Conservation (phyloP, 208 protist species). For the Novymonas esmeraldas region DNA sequence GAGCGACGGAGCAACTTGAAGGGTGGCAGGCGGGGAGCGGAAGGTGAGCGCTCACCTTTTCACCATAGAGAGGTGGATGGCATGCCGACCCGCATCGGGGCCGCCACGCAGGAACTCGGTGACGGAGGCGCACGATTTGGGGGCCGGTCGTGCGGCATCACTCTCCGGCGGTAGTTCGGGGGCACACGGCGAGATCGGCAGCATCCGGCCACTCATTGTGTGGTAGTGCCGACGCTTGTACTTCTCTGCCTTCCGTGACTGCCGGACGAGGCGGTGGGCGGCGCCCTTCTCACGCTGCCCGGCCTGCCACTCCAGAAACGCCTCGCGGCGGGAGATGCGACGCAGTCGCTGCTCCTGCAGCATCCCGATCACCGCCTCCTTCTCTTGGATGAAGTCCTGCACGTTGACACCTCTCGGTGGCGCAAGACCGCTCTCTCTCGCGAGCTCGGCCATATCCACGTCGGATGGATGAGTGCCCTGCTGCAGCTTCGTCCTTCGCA, state of each 20-base stretch:
- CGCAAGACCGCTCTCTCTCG: constrained; percentile 39
- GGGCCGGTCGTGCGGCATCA: background rate
- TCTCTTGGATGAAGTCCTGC: constrained; percentile 32
- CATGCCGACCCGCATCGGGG: background rate
- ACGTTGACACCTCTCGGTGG: constrained; percentile 17
- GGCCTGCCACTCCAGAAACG: constrained; percentile 84
- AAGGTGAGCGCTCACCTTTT: background rate
- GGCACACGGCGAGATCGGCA: constrained; percentile 39
- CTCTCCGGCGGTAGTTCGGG: background rate
- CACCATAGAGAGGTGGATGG: background rate
- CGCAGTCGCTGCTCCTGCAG: constrained; percentile 61
- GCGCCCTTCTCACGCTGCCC: constrained; percentile 87
- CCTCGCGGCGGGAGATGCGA: constrained; percentile 68
- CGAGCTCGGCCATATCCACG: constrained; percentile 49
- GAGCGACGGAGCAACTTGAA: background rate
- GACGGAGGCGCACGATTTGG: background rate
- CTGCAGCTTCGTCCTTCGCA: constrained; percentile 29
- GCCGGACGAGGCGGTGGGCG: constrained; percentile 69
- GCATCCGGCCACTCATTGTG: constrained; percentile 48
- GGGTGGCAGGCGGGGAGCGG: background rate
- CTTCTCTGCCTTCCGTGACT: constrained; percentile 71
- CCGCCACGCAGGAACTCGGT: constrained; percentile 8
- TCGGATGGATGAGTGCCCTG: constrained; percentile 33
- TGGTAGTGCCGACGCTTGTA: constrained; percentile 83
- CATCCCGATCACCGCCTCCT: constrained; percentile 46